Evolutionary conservation across 2,329 filamentous ascomycete species (phyloP).

Genomic region (Grosmannia clavigera): DNA sequence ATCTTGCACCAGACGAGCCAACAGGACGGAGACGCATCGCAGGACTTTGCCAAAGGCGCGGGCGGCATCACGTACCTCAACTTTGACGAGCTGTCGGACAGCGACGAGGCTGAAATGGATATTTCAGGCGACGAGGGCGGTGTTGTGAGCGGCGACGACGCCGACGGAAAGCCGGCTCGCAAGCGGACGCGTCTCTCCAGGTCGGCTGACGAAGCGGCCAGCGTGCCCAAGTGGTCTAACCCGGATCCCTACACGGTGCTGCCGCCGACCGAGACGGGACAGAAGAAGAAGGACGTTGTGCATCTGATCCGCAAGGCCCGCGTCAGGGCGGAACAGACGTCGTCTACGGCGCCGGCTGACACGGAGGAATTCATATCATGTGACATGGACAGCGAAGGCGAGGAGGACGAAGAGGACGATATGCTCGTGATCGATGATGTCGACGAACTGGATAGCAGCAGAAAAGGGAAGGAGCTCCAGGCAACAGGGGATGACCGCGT

Average conservation of each 20-base stretch:
- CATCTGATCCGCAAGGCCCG: conserved; percentile 86
- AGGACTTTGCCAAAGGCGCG: conserved; percentile 32
- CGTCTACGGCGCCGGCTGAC: conserved; percentile 40
- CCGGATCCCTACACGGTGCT: conserved; percentile 86
- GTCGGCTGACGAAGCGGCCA: not conserved
- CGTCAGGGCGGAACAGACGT: conserved; percentile 37
- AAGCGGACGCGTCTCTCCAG: conserved; percentile 9
- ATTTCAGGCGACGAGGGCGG: conserved; percentile 36
- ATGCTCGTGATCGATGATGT: not conserved
- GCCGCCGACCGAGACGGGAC: conserved; percentile 59
- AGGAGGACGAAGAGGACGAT: conserved; percentile 5
- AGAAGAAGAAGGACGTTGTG: conserved; percentile 77
- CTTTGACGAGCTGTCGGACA: conserved; percentile 47
- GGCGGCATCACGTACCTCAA: conserved; percentile 39
- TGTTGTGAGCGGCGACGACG: conserved; percentile 20
- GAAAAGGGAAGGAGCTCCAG: not conserved
- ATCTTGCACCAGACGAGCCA: conserved; percentile 32
- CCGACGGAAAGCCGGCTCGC: conserved; percentile 13
- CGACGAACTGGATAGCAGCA: not conserved
- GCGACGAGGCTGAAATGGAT: conserved; percentile 53
- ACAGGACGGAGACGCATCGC: conserved; percentile 23
- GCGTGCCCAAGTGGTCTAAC: conserved; percentile 76
- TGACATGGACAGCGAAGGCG: conserved; percentile 47
- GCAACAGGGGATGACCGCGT: too few relatives aligned
- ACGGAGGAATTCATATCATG: conserved; percentile 85